phyloP scores from a whole-genome alignment of 768 basidiomycete genomes.

The Plicaturopsis crispa region DNA sequence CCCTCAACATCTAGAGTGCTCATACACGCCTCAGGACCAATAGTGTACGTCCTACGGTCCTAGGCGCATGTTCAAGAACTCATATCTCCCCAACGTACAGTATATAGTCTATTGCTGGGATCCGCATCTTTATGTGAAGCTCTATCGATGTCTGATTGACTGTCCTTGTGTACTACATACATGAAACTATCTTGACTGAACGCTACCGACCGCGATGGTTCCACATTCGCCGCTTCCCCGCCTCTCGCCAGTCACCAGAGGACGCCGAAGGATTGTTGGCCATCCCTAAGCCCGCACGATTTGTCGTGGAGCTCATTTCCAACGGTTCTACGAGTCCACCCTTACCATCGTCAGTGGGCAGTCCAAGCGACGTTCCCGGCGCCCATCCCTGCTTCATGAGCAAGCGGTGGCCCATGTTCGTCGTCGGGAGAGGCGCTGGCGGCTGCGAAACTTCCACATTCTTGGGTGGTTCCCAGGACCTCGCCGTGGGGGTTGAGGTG shows the following conservation, averaged over 20 bases:
- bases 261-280: constrained; percentile 15
- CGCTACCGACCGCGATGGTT: too few species aligned
- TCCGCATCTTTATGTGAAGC: too few species aligned
- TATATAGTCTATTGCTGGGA: too few species aligned
- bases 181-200: too few species aligned
- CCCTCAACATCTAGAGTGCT: too few species aligned
- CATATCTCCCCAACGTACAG: too few species aligned
- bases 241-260: constrained; percentile 30
- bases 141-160: too few species aligned
- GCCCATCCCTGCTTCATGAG: constrained; percentile 73
- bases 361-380: constrained; percentile 53
- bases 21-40: too few species aligned
- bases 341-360: constrained; percentile 18
- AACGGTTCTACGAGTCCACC: constrained; percentile 51
- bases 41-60: too few species aligned
- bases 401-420: constrained; percentile 63
- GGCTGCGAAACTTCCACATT: constrained; percentile 27
- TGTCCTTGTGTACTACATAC: too few species aligned
- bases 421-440: constrained; percentile 40
- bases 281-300: constrained; percentile 53
- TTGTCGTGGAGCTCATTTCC: constrained; percentile 31
- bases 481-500: constrained; percentile 7
- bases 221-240: constrained; percentile 34
- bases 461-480: constrained; percentile 14
- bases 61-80: too few species aligned